Evolutionary conservation across 805 yeast genomes (phyloP).

Genomic region (Candida odintsovae): DNA sequence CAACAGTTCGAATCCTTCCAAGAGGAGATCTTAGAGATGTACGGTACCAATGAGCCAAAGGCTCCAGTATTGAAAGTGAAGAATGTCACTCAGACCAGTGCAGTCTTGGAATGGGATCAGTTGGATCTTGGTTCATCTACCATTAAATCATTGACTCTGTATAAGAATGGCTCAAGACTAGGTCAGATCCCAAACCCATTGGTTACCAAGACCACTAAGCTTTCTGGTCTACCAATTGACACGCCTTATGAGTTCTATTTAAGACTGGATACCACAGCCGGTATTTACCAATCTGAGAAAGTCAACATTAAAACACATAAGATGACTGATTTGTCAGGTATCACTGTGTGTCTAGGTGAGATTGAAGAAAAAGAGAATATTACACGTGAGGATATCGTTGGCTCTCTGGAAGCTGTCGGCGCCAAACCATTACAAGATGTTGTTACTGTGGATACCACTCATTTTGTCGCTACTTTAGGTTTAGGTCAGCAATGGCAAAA

Average conservation of each 20-base stretch:
- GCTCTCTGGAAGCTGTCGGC: constrained; percentile 63
- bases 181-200: constrained; percentile 83
- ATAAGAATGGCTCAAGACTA: constrained; percentile 62
- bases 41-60: constrained; percentile 68
- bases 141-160: constrained; percentile 68
- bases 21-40: constrained; percentile 62
- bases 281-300: constrained; percentile 64
- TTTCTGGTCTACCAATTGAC: constrained; percentile 89
- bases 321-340: constrained; percentile 93
- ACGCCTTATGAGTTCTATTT: constrained; percentile 74
- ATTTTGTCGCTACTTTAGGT: constrained; percentile 72
- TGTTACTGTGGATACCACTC: constrained; percentile 90
- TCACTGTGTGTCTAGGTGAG: constrained; percentile 85
- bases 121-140: constrained; percentile 78
- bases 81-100: constrained; percentile 89
- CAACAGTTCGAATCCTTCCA: constrained; percentile 60
- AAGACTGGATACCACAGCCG: constrained; percentile 83
- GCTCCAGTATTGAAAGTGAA: constrained; percentile 62
- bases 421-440: constrained; percentile 71
- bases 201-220: constrained; percentile 72
- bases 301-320: constrained; percentile 80
- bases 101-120: constrained; percentile 92
- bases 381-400: constrained; percentile 50
- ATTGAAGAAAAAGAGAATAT: constrained; percentile 47
- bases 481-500: constrained; percentile 69